Evolutionary conservation across 179 eudicot genomes (phyloP), one percentile per base, ranked within the genome.

Genomic region (Amaranthus tricolor): DNA sequence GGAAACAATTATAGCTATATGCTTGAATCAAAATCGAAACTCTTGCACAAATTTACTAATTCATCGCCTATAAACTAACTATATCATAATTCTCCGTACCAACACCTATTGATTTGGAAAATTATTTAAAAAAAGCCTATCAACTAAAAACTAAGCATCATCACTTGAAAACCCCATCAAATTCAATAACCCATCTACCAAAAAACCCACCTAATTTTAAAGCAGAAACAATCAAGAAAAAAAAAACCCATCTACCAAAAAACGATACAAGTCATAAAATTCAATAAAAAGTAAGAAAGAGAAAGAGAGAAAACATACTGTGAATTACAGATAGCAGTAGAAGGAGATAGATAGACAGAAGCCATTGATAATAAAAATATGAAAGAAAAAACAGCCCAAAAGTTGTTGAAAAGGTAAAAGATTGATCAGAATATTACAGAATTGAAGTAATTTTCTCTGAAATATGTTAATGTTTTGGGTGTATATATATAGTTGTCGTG

Each of bases 281-380:
- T 5, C 9, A 16, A 21, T 20, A 45, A 17, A 73, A 31, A 10
- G 5, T 16, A 66, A 70, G 53, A 54, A 40, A 11, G 7, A 21
- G 7, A 21, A 11, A 5, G 13, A 47, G 11, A 48, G 44, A 66
- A 15, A 49, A 20, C 85, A 68, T 77, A 90, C 95, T 84, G 75
- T 17, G 88, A 77, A 71, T 78, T 82, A 69, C 79, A 67, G 44
- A 85, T 74, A 77, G 87, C 50, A 58, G 83, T 75, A 40, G 92
- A 74, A 53, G 85, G 68, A 85, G 86, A 88, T 43, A 84, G 79
- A 69, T 77, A 78, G 59, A 85, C 62, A 71, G 92, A 84, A 79
- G 89, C 90, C 92, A 85, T 87, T 31, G 40, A 31, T 31, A 2
- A 31, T 24, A 0, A 77, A 71, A 54, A n/a, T 11, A 17, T 20